Base-by-base conservation (phyloP, 202 grass and related monocot genomes). In the Zizania palustris region DNA sequence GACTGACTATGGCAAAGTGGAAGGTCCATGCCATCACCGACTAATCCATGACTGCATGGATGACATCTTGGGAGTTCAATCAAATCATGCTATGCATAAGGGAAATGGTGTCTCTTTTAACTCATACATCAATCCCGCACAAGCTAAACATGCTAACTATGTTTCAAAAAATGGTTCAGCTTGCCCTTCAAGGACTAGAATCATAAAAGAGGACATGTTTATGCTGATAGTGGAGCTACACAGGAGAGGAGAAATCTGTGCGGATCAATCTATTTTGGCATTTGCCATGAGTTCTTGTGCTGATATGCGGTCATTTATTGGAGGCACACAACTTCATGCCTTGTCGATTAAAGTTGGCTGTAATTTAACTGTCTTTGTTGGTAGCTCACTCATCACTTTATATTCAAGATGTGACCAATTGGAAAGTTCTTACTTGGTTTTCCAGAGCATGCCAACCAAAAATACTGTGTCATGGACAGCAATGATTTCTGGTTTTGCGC, bases 391-490 rank as follows among this genome's bases (percentile, higher is more conserved):
- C 60, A 84, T 93, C 65, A 90, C 78, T 48, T 85, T 90, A 68
- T 90, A 90, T 72, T 81, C 87, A 59, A 87, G 75, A 55, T 67
- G 71, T 3, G 38, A 70, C n/a, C 73, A 60, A n/a, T 72, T 90
- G 56, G 64, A 53, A 63, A 63, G 46, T 81, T 76, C 84, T 77
- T 66, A 6, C 73, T 59, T 5, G 63, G 56, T 85, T 90, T 90
- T 87, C 63, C 74, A 85, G 38, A 58, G 55, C 54, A 90, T 85
- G 85, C 63, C 78, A 72, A 10, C 46, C n/a, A 90, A 59, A 79
- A 93, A 80, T 72, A 84, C 82, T 3, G 78, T 93, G 16, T 80
- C 82, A 14, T 93, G 84, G 87, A 93, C 90, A 73, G 70, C 87
- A 65, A 69, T 93, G 7, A 87, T 93, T 85, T 89, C 90, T 80